phyloP scores from a whole-genome alignment of 2,329 filamentous ascomycete genomes.

The Microascus cirrosus region DNA sequence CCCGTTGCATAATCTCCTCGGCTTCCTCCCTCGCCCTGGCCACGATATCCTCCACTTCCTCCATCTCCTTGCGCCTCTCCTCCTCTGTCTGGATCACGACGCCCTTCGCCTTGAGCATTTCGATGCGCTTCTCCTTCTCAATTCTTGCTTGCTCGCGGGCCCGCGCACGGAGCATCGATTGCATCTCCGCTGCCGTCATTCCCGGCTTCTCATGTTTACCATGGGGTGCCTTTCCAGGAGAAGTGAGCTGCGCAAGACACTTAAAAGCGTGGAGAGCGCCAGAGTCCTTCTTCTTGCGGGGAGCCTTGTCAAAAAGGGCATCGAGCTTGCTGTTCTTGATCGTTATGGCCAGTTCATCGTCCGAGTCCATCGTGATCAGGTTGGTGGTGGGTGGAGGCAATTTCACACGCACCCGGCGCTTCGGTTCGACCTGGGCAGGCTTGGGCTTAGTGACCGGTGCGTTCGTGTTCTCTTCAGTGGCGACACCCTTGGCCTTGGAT shows the following conservation, averaged over 20 bases:
- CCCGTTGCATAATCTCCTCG: conserved; percentile 64
- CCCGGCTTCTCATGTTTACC: conserved; percentile 32
- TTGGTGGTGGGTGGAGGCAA: conserved; percentile 29
- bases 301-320: conserved; percentile 60
- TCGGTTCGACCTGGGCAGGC: conserved; percentile 18
- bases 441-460: conserved; percentile 5
- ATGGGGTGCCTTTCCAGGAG: conserved; percentile 42
- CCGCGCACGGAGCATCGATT: conserved; percentile 54
- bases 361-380: conserved; percentile 29
- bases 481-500: conserved; percentile 7
- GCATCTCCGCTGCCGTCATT: conserved; percentile 61
- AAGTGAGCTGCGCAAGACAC: conserved; percentile 60
- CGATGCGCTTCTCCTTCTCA: conserved; percentile 67
- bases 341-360: conserved; percentile 56
- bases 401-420: conserved; percentile 39
- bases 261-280: conserved; percentile 58
- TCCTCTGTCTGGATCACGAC: conserved; percentile 75
- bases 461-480: neutral
- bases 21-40: conserved; percentile 75
- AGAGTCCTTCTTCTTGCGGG: conserved; percentile 48
- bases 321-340: conserved; percentile 40
- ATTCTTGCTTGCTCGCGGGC: conserved; percentile 70
- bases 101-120: conserved; percentile 67
- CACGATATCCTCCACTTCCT: conserved; percentile 78
- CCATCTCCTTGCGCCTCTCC: conserved; percentile 71